Conservation (phyloP, 495 filamentous ascomycete species). For the Aspergillus sclerotiicarbonarius region DNA sequence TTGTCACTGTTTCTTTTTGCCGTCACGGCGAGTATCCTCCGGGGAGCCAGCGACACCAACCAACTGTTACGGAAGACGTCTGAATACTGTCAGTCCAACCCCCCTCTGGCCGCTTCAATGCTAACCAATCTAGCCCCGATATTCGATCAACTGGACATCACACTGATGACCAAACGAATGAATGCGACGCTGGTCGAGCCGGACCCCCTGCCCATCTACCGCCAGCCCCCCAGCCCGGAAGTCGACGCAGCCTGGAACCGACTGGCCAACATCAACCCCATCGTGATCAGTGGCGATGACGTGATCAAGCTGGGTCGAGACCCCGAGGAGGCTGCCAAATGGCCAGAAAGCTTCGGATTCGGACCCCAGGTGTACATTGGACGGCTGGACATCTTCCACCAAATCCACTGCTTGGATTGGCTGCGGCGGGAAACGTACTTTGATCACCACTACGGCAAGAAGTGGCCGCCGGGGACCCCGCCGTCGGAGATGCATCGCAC, state of each 20-base stretch:
- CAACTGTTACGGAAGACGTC: background rate
- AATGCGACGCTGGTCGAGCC: background rate
- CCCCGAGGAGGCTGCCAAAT: slow-evolving; percentile 2
- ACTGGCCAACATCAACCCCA: background rate
- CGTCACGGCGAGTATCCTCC: background rate
- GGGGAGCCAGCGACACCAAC: background rate
- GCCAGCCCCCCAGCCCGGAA: background rate
- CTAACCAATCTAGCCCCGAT: background rate
- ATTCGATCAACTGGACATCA: background rate
- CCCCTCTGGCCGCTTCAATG: background rate
- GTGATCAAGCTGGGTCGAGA: slow-evolving; percentile 1
- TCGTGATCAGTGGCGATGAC: background rate
- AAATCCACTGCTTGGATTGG: slow-evolving; percentile 33
- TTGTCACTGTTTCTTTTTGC: background rate
- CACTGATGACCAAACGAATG: background rate
- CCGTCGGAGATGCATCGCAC: slow-evolving; percentile 8
- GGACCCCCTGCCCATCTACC: slow-evolving; percentile 2
- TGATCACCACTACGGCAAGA: slow-evolving; percentile 12
- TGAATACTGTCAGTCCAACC: background rate
- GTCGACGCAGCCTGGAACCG: slow-evolving; percentile 9
- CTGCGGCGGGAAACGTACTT: slow-evolving; percentile 26
- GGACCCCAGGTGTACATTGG: slow-evolving; percentile 36
- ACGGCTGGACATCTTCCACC: slow-evolving; percentile 34
- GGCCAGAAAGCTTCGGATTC: slow-evolving; percentile 24
- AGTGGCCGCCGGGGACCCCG: background rate